Base-by-base conservation (phyloP, 2,329 filamentous ascomycete species). In the Rugonectria rugulosa region DNA sequence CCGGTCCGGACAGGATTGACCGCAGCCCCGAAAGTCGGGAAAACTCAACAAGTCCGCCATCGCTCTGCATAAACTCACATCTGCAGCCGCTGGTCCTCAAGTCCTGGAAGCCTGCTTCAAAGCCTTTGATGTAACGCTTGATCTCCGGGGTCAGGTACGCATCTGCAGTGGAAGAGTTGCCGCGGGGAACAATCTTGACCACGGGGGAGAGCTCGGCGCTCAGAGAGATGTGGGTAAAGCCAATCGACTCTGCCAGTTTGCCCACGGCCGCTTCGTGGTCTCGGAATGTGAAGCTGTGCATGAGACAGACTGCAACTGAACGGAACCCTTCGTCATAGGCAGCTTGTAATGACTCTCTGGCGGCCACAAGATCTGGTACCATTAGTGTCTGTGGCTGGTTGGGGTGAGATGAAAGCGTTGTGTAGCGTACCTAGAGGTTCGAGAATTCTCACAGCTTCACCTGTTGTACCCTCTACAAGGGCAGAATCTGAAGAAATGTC, bases 41-140 rank as follows among this genome's bases (percentile, higher is more conserved):
- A 0, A 92, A 88, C 62, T 92, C 88, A 0, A 88, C 84, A 3
- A 88, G 70, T 0, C 85, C 85, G 14, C 90, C 91, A 62, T 95
- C 90, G 14, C 88, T 92, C 72, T 96, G 91, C 92, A 96, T 96
- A 65, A 97, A 96, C 71, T 97, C 92, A 75, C 92, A 96, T 14
- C 29, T 6, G 5, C 91, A 90, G 6, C 88, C 88, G 63, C 83
- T 88, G 5, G 78, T 73, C 0, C 87, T 88, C 21, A 77, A 72
- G 54, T 88, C 83, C 51, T 85, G 82, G 64, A 97, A 96, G 1
- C 91, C 91, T n/a, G 82, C 81, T 64, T 89, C 85, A 68, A 96
- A 95, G 1, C 90, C 89, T 78, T 90, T 89, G 34, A 75, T 73
- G 61, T 75, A 75, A 31, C 70, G 68, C 45, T 68, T 70, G 61